Evolutionary conservation across 2,329 filamentous ascomycete genomes (phyloP), one percentile per base, ranked within the genome.

Genomic region (Arachnopeziza araneosa): DNA sequence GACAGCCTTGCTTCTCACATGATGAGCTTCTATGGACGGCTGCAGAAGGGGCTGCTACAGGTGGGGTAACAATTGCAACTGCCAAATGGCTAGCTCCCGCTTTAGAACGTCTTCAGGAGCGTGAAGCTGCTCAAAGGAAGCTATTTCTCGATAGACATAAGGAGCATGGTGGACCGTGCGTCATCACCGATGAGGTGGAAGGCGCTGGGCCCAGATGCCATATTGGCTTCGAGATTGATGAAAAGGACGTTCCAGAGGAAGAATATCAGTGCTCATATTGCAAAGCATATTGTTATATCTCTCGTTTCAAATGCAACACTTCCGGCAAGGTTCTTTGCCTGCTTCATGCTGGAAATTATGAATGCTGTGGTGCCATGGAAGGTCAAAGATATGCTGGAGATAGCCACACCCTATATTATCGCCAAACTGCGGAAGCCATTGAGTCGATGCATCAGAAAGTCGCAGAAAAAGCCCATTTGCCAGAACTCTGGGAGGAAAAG

Each of bases 1-100:
- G 93, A 59, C 93, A 97, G 65, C 92, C 95, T 1, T 98, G 95
- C 73, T 99, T 99, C 73, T 98, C 93, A 0, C 95, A 99, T 66
- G 95, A 99, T 69, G 95, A 99, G 73, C 78, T 99, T 23, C 79
- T 99, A 2, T 87, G 96, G 77, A 97, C 93, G 1, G 95, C 95
- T 8, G 91, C 93, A 7, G 86, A 91, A 65, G 88, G 85, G 68
- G 87, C 92, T 66, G 83, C 86, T 1, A 86, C 85, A 32, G 78
- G 77, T 12, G 76, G 78, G 2, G 72, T 87, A 54, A 85, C 82
- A 0, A 98, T 99, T 59, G 90, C 91, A 67, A 97, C 91, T 1
- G 91, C 95, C 0, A 96, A 95, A 75, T 99, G 95, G 95, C 81
- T 99, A 19, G 90, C 89, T 1, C 93, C 93, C 0, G 95, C 95